Percentiles rank a stretch among this genome's conserved stretches.
phyloP scores from a whole-genome alignment of 192 early-diverging fungal species.

The Rhizophagus sp. region DNA sequence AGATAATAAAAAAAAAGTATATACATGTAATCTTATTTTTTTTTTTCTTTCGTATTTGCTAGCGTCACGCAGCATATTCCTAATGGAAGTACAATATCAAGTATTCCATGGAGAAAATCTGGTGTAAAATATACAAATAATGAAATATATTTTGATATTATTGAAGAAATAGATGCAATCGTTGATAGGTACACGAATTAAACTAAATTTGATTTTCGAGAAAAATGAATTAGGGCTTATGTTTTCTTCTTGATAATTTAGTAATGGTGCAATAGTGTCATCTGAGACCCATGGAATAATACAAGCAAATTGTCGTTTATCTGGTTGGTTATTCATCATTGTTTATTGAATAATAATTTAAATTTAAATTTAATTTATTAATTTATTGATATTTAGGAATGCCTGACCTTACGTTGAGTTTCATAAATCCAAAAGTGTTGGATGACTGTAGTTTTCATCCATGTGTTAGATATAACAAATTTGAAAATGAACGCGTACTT shows the following conservation, averaged over 20 bases:
- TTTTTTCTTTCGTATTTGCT: not conserved
- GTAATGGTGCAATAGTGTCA: conserved; percentile 68
- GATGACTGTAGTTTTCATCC: conserved; percentile 90
- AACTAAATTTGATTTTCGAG: not conserved
- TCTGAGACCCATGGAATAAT: conserved; percentile 83
- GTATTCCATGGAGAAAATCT: conserved; percentile 83
- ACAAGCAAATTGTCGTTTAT: conserved; percentile 72
- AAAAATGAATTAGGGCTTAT: not conserved
- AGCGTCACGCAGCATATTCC: conserved; percentile 62
- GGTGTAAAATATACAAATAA: conserved; percentile 89
- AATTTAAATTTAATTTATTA: too few relatives aligned
- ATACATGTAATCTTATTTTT: not conserved
- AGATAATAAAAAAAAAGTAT: not conserved
- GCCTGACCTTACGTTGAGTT: conserved; percentile 82
- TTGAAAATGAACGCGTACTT: conserved; percentile 74
- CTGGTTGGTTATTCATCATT: conserved; percentile 48
- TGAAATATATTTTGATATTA: conserved; percentile 93
- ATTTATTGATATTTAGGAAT: conserved; percentile 55
- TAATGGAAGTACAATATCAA: conserved; percentile 58
- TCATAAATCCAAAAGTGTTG: conserved; percentile 68
- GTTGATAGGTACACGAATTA: conserved; percentile 59
- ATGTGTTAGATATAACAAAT: conserved; percentile 81
- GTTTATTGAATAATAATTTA: too few relatives aligned
- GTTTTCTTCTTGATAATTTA: conserved; percentile 9
- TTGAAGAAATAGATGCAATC: conserved; percentile 87